Conservation (phyloP, 331 rosid genomes). For the Arachis monticola region DNA sequence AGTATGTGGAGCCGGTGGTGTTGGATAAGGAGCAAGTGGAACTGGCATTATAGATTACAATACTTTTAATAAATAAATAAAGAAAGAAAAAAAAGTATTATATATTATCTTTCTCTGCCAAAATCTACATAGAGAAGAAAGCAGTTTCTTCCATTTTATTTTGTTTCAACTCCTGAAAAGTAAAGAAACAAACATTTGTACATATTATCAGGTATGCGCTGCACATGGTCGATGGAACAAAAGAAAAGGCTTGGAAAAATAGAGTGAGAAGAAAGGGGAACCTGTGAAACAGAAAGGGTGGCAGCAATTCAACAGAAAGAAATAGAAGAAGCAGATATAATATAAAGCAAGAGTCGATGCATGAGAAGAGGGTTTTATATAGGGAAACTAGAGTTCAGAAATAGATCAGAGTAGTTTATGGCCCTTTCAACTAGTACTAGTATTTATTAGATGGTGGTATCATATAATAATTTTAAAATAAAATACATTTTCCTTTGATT, state of each 20-base stretch:
- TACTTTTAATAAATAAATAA: conserved; percentile 12
- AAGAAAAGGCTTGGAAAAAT: conserved; percentile 17
- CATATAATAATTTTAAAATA: conserved; percentile 34
- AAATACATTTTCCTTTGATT: conserved; percentile 42
- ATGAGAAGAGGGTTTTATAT: conserved; percentile 22
- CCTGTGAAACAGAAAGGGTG: conserved; percentile 24
- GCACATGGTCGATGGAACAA: conserved; percentile 26
- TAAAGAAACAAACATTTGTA: conserved; percentile 30
- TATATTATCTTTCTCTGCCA: conserved; percentile 43
- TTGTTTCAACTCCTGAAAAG: conserved; percentile 57
- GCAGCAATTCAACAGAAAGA: conserved; percentile 18
- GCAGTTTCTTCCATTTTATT: conserved; percentile 43
- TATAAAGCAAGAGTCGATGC: conserved; percentile 26
- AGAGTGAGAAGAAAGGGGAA: conserved; percentile 27
- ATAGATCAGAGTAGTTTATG: conserved; percentile 35
- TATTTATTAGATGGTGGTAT: conserved; percentile 41
- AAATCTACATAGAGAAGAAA: conserved; percentile 51
- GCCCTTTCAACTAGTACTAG: conserved; percentile 13
- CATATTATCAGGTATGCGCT: conserved; percentile 9
- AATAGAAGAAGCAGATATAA: conserved; percentile 21
- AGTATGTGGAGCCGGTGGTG: conserved; percentile 75
- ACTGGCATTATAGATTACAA: conserved; percentile 74
- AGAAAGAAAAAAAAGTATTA: background rate
- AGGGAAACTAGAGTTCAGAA: conserved; percentile 33
- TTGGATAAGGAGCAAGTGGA: conserved; percentile 91